Percentiles rank a stretch among this genome's conserved stretches.
Evolutionary conservation across 2,329 filamentous ascomycete species (phyloP).

Genomic region (Cordyceps cicadae): DNA sequence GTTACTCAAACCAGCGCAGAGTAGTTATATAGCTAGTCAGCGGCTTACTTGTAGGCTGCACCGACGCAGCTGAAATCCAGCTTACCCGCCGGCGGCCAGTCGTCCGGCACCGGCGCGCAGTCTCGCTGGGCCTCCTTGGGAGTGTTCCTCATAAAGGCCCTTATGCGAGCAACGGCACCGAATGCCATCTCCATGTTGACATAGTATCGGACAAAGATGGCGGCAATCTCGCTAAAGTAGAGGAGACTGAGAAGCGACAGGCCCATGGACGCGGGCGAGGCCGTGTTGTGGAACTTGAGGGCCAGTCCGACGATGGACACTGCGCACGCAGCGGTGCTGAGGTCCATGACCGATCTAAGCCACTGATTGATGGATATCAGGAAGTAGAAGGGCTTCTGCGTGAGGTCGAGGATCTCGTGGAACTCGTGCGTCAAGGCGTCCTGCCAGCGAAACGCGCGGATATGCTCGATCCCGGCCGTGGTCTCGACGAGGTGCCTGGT

Average conservation of each 20-base stretch:
- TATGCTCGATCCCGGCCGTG: slow-evolving; percentile 35
- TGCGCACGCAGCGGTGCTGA: slow-evolving; percentile 36
- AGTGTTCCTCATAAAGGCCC: slow-evolving; percentile 9
- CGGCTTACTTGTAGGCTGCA: slow-evolving; percentile 13
- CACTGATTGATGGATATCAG: slow-evolving; percentile 46
- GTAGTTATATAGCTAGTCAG: neutral
- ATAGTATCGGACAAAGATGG: neutral
- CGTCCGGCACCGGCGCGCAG: slow-evolving; percentile 16
- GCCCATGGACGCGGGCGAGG: slow-evolving; percentile 10
- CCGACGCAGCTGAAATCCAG: slow-evolving; percentile 14
- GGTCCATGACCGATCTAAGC: slow-evolving; percentile 40
- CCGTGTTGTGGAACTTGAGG: slow-evolving; percentile 18
- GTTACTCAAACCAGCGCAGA: neutral
- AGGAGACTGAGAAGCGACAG: slow-evolving; percentile 16
- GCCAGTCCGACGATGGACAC: slow-evolving; percentile 36
- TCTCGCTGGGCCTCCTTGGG: slow-evolving; percentile 10
- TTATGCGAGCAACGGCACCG: slow-evolving; percentile 16
- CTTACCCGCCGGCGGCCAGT: slow-evolving; percentile 14
- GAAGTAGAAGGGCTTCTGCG: slow-evolving; percentile 47
- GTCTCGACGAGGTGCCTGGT: slow-evolving; percentile 33
- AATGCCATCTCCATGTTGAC: slow-evolving; percentile 16
- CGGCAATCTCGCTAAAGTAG: slow-evolving; percentile 17
- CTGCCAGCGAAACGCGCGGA: slow-evolving; percentile 47
- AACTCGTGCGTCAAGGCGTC: slow-evolving; percentile 32
- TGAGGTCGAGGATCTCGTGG: slow-evolving; percentile 36